A percentile compares a stretch with the other conserved stretches of the same genome.
Conservation (phyloP, 371 early-diverging fungal species). For the Gilbertella persicaria region DNA sequence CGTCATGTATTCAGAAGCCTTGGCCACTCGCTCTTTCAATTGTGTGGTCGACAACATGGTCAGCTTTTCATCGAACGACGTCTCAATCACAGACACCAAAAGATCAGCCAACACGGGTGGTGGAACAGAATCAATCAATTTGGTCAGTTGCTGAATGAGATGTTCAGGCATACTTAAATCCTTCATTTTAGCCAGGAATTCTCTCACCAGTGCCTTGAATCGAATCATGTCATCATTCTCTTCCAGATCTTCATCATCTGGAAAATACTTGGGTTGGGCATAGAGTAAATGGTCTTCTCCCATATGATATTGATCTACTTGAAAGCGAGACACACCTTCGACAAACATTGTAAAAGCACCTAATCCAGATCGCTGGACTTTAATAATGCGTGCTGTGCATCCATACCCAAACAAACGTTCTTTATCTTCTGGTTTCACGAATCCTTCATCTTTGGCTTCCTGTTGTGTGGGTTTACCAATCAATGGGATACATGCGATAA, state of each 20-base stretch:
- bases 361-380: slow-evolving; percentile 40
- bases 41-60: slow-evolving; percentile 60
- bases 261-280: slow-evolving; percentile 32
- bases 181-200: slow-evolving; percentile 60
- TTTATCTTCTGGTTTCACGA: slow-evolving; percentile 20
- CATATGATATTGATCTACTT: slow-evolving; percentile 21
- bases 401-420: slow-evolving; percentile 36
- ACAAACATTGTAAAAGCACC: slow-evolving; percentile 43
- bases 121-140: slow-evolving; percentile 65
- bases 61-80: slow-evolving; percentile 73
- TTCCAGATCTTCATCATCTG: slow-evolving; percentile 17
- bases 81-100: slow-evolving; percentile 73
- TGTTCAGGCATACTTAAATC: slow-evolving; percentile 72
- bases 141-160: slow-evolving; percentile 63
- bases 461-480: background rate
- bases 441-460: slow-evolving; percentile 16
- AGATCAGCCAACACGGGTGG: slow-evolving; percentile 73
- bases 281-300: slow-evolving; percentile 24
- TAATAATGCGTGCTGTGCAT: slow-evolving; percentile 46
- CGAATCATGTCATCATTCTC: slow-evolving; percentile 54
- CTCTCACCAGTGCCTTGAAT: slow-evolving; percentile 62
- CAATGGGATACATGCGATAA: slow-evolving; percentile 43
- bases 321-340: slow-evolving; percentile 43
- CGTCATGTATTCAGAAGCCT: slow-evolving; percentile 67
- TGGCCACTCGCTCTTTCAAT: slow-evolving; percentile 59